Evolutionary conservation across 2,329 filamentous ascomycete genomes (phyloP), one percentile per base, ranked within the genome.

Genomic region (Claviceps capensis): DNA sequence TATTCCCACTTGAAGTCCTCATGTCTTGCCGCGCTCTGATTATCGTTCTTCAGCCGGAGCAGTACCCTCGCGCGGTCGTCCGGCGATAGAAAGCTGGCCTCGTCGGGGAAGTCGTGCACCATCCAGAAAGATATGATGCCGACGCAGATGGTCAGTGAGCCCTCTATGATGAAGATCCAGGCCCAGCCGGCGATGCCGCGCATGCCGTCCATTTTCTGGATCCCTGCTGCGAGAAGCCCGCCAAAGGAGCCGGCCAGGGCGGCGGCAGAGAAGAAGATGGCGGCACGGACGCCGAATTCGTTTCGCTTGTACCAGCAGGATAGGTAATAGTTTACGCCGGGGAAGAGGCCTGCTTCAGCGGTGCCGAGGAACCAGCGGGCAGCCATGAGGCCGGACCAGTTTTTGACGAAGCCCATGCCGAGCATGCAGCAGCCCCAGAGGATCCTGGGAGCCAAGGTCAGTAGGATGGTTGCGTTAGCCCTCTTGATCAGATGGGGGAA

Each of bases 241-340:
- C 84, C 85, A 56, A 89, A 88, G 0, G 83, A 88, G 1, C 88
- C 88, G 0, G 86, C 83, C 0, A 93, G 68, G 0, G 88, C 86
- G 0, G 88, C 87, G 0, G 86, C 85, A 0, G 85, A 88, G 71
- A 93, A 94, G 72, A 93, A 91, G 52, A 89, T 80, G 14, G 87
- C 85, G 40, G 85, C 81, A 38, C 88, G 79, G n/a, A 88, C 75
- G 48, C 86, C 88, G 51, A 93, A 85, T 61, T 94, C 88, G 16
- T 75, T 78, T 37, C 87, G 76, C 62, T 80, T 84, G 61, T 93
- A 95, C 88, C 88, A 94, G 63, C 85, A 90, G 0, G 82, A 86
- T 0, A 93, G 75, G 62, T 89, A 89, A 65, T 88, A 91, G 58
- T 85, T 86, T 16, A 89, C 79, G 2, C 83, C 84, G 0, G 85